Percentiles rank a stretch among this genome's conserved stretches.
Conservation (phyloP, 2,329 filamentous ascomycete species). For the Chaetothyriales sp. region DNA sequence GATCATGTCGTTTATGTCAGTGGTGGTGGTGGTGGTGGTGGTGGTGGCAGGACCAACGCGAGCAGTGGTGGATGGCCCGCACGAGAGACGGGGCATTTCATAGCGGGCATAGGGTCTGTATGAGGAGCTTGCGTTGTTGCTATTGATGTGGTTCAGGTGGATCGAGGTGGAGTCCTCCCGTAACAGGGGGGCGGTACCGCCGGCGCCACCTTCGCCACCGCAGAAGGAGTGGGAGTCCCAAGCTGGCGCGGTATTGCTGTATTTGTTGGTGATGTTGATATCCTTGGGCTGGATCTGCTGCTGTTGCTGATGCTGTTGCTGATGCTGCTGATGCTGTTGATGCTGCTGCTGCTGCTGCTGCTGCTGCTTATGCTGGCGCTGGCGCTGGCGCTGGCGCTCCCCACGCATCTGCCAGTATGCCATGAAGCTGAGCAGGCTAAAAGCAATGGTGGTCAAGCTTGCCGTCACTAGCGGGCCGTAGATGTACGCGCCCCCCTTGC, state of each 20-base stretch:
- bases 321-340: background rate
- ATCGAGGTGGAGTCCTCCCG: background rate
- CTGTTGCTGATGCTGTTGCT: too few species aligned
- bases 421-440: slow-evolving; percentile 8
- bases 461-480: slow-evolving; percentile 13
- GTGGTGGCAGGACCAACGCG: background rate
- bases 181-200: background rate
- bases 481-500: slow-evolving; percentile 7
- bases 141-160: background rate
- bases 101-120: background rate
- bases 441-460: slow-evolving; percentile 8
- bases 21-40: background rate
- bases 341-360: too few species aligned
- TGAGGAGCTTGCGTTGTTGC: background rate
- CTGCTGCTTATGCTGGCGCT: slow-evolving; percentile 4
- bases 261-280: background rate
- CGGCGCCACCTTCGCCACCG: background rate
- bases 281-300: background rate
- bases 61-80: background rate
- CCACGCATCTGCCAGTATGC: slow-evolving; percentile 10
- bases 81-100: background rate
- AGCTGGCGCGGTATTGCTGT: background rate
- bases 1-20: slow-evolving; percentile 2
- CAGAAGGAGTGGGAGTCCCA: background rate
- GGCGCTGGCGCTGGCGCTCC: slow-evolving; percentile 5